Conservation (phyloP, 495 filamentous ascomycete genomes). For the Barbatosphaeria neglecta region DNA sequence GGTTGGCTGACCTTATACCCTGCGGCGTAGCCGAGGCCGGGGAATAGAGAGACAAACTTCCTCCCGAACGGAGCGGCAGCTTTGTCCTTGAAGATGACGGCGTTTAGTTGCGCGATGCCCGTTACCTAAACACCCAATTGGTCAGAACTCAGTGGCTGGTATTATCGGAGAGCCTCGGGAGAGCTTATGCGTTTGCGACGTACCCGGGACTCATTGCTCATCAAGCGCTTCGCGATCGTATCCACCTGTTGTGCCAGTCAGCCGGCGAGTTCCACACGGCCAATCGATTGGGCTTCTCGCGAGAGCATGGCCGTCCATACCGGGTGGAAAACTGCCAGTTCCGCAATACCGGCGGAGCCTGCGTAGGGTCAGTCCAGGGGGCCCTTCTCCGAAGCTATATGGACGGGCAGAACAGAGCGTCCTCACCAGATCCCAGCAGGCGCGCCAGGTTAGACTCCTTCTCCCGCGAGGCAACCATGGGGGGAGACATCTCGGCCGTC, state of each 20-base stretch:
- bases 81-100: slow-evolving; percentile 88
- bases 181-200: too few relatives aligned
- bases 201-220: slow-evolving; percentile 88
- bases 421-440: slow-evolving; percentile 79
- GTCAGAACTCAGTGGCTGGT: not conserved
- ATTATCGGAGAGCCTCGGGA: not conserved
- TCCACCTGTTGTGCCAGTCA: slow-evolving; percentile 56
- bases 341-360: slow-evolving; percentile 93
- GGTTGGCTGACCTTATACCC: slow-evolving; percentile 76
- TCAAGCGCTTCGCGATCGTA: slow-evolving; percentile 95
- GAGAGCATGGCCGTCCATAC: slow-evolving; percentile 38
- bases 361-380: slow-evolving; percentile 1
- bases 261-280: slow-evolving; percentile 4
- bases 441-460: slow-evolving; percentile 83
- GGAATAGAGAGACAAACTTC: slow-evolving; percentile 94
- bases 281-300: not conserved
- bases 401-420: not conserved
- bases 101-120: slow-evolving; percentile 53
- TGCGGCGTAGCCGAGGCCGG: slow-evolving; percentile 90
- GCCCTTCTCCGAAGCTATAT: not conserved
- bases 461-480: slow-evolving; percentile 47
- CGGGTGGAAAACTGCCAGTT: slow-evolving; percentile 93
- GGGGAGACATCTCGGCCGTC: slow-evolving; percentile 35
- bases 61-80: slow-evolving; percentile 52
- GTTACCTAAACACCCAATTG: slow-evolving; percentile 38